A percentile compares a stretch with the other conserved stretches of the same genome.
Conservation (phyloP, 345 rosid species). For the Citrus medica region DNA sequence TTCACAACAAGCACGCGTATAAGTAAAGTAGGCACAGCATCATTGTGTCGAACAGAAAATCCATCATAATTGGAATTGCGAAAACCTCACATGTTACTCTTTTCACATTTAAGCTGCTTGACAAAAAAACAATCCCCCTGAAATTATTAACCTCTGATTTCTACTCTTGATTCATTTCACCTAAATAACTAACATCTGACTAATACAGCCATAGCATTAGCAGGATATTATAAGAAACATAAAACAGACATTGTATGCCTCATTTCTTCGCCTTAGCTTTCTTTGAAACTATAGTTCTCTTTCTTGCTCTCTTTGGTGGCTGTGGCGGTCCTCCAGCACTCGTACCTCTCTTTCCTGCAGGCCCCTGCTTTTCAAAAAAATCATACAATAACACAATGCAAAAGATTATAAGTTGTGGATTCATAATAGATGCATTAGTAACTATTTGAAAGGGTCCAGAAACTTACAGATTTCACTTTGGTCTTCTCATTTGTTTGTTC, state of each 20-base stretch:
- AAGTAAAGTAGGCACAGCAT: not conserved
- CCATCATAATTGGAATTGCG: not conserved
- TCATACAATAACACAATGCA: not conserved
- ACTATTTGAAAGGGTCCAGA: not conserved
- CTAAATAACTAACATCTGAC: not conserved
- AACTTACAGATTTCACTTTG: constrained; percentile 70
- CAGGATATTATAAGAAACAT: not conserved
- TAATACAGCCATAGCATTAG: not conserved
- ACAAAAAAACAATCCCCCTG: not conserved
- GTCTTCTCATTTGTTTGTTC: constrained; percentile 44
- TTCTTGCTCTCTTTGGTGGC: constrained; percentile 21
- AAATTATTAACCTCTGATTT: not conserved
- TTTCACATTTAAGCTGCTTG: not conserved
- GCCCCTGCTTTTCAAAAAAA: constrained; percentile 42
- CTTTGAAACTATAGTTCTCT: constrained; percentile 46
- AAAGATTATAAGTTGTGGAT: not conserved
- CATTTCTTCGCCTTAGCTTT: constrained; percentile 45
- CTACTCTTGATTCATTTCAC: not conserved
- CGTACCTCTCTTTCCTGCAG: constrained; percentile 53
- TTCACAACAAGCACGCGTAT: not conserved
- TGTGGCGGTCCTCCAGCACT: constrained; percentile 53
- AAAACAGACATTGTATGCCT: constrained; percentile 3
- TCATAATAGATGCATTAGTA: constrained; percentile 5
- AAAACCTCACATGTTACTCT: not conserved
- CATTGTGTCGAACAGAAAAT: not conserved